Evolutionary conservation across 2,329 filamentous ascomycete genomes (phyloP), one percentile per base, ranked within the genome.

Genomic region (Calonectria ilicicola): DNA sequence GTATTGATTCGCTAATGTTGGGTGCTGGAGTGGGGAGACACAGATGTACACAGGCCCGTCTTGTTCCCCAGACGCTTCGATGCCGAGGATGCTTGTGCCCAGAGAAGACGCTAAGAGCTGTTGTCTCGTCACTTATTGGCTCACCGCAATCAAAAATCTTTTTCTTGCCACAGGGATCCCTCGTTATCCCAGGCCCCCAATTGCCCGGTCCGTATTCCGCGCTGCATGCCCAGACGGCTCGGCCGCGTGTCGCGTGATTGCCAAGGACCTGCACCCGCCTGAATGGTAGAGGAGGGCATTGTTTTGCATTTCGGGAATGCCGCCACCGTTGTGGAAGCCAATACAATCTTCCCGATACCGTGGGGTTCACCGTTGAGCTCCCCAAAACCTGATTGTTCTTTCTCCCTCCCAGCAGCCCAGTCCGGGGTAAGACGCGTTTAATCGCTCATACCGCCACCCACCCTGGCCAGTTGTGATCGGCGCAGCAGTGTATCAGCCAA

Each of bases 191-290:
- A n/a, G 9, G 29, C 17, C 51, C 19, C 53, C 40, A n/a, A 40
- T 29, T 14, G 42, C 35, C 38, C 65, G 65, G 65, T 47, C 65
- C 65, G 65, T 23, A 27, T 67, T 46, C 65, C 51, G 40, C 40
- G 26, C 27, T 40, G 65, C 65, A 67, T n/a, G 40, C 65, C 53
- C 51, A 67, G 51, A 67, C 65, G 38, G 40, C 23, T 40, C 23
- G 42, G 51, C 38, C 65, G 32, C 44, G 53, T 47, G 65, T 67
- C 65, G 65, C 38, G 65, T 67, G 65, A 60, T 67, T 29, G 51
- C 32, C 40, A 40, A 40, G 38, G 8, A 12, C 23, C 23, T 26
- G 53, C 19, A 38, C 32, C 53, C n/a, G 53, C 15, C 29, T 5
- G 40, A 32, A 40, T 35, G 38, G 32, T 12, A 14, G 44, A 47